phyloP scores from a whole-genome alignment of 106 monocot genomes.

The Acorus calamus region DNA sequence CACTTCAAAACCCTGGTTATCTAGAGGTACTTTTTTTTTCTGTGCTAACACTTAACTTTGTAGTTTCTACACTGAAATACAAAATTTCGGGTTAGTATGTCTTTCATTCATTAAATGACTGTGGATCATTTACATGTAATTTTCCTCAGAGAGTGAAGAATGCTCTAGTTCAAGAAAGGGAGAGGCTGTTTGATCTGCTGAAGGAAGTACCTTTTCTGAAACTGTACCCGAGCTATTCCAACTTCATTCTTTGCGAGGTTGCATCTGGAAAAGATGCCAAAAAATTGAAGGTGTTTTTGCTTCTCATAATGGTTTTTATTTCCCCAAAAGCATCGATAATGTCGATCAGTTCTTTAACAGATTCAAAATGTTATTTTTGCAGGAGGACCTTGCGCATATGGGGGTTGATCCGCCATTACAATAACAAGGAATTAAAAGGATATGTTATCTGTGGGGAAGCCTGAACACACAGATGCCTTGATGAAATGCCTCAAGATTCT shows the following conservation, averaged over 20 bases:
- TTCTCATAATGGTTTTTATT: neutral
- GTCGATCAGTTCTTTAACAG: no score
- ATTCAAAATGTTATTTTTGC: slow-evolving; percentile 4
- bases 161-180: slow-evolving; percentile 81
- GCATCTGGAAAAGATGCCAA: slow-evolving; percentile 87
- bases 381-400: slow-evolving; percentile 96
- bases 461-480: slow-evolving; percentile 80
- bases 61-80: no score
- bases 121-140: no score
- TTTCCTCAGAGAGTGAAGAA: slow-evolving; percentile 72
- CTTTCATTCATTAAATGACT: no score
- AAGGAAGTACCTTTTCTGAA: slow-evolving; percentile 69
- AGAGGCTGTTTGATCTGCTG: slow-evolving; percentile 69
- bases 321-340: no score
- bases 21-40: slow-evolving; percentile 49
- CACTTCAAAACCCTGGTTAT: slow-evolving; percentile 68
- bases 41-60: neutral
- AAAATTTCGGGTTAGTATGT: no score
- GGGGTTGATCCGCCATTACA: slow-evolving; percentile 97
- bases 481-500: slow-evolving; percentile 66
- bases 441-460: slow-evolving; percentile 89
- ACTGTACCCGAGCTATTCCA: slow-evolving; percentile 87
- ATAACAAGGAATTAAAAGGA: slow-evolving; percentile 78
- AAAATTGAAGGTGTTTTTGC: slow-evolving; percentile 61
- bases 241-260: slow-evolving; percentile 98